phyloP scores from a whole-genome alignment of 2,329 filamentous ascomycete species.

The Fusarium anthophilum region DNA sequence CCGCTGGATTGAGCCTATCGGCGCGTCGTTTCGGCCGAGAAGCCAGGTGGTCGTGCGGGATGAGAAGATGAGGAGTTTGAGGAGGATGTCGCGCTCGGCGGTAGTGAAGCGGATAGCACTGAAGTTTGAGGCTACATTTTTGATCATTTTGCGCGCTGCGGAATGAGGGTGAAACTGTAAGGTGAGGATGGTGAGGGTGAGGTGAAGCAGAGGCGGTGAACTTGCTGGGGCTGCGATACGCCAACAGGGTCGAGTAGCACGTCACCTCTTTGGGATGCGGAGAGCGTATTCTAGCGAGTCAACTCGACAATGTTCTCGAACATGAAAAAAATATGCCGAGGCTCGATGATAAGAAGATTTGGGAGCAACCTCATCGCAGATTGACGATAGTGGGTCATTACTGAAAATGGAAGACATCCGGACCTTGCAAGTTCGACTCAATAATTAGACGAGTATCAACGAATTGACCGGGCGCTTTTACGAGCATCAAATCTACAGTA shows the following conservation, averaged over 20 bases:
- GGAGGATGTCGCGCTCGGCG: constrained; percentile 1
- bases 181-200: background rate
- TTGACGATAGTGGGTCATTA: background rate
- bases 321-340: background rate
- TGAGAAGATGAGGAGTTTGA: constrained; percentile 10
- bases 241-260: background rate
- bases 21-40: constrained; percentile 1
- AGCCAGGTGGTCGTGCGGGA: constrained; percentile 2
- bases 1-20: background rate
- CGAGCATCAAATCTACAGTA: background rate
- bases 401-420: fast-evolving
- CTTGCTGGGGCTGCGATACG: background rate
- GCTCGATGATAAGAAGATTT: background rate
- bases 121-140: background rate
- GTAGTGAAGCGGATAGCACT: background rate
- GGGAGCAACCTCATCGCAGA: background rate
- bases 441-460: fast-evolving
- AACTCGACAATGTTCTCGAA: background rate
- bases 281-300: background rate
- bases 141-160: background rate
- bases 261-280: background rate
- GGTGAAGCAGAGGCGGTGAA: constrained; percentile 9
- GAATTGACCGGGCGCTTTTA: fast-evolving
- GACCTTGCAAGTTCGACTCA: no score
- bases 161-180: background rate